Percentiles rank a stretch among this genome's conserved stretches.
Conservation (phyloP, 1,284 basidiomycete genomes). For the Entoloma clypeatum region DNA sequence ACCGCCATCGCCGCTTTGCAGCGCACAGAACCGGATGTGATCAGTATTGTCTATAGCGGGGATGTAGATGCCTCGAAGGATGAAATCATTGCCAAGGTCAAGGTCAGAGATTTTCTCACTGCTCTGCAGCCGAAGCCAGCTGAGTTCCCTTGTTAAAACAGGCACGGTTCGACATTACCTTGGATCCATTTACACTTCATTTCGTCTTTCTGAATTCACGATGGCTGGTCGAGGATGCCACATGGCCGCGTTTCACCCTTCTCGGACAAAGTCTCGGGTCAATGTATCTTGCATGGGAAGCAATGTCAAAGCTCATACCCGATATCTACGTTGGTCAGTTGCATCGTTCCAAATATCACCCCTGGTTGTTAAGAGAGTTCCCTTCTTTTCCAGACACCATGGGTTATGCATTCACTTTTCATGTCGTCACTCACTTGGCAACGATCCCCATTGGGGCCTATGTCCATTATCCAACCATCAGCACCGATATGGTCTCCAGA, state of each 20-base stretch:
- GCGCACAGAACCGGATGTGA: conserved; percentile 59
- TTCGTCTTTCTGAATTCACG: conserved; percentile 79
- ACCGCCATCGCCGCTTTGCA: conserved; percentile 84
- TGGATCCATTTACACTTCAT: conserved; percentile 62
- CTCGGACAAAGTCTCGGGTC: conserved; percentile 90
- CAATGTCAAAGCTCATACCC: conserved; percentile 69
- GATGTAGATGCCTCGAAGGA: conserved; percentile 79
- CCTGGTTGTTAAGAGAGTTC: conserved; percentile 4
- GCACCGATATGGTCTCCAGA: conserved; percentile 88
- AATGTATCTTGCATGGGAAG: conserved; percentile 80
- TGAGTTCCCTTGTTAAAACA: conserved; percentile 27
- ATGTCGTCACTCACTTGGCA: conserved; percentile 63
- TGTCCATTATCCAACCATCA: conserved; percentile 96
- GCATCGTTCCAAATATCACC: conserved; percentile 1
- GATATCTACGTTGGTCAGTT: conserved; percentile 86
- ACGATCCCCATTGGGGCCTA: conserved; percentile 82
- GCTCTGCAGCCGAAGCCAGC: not conserved
- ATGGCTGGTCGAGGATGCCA: conserved; percentile 73
- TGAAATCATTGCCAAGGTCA: conserved; percentile 79
- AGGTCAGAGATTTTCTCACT: conserved; percentile 45
- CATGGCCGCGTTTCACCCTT: conserved; percentile 88
- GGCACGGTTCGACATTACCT: conserved; percentile 80
- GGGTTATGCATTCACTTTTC: conserved; percentile 96
- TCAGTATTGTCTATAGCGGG: conserved; percentile 91
- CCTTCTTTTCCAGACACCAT: conserved; percentile 74